A percentile compares a stretch with the other conserved stretches of the same genome.
Conservation (phyloP, 2,329 filamentous ascomycete species). For the Colletotrichum sp. region DNA sequence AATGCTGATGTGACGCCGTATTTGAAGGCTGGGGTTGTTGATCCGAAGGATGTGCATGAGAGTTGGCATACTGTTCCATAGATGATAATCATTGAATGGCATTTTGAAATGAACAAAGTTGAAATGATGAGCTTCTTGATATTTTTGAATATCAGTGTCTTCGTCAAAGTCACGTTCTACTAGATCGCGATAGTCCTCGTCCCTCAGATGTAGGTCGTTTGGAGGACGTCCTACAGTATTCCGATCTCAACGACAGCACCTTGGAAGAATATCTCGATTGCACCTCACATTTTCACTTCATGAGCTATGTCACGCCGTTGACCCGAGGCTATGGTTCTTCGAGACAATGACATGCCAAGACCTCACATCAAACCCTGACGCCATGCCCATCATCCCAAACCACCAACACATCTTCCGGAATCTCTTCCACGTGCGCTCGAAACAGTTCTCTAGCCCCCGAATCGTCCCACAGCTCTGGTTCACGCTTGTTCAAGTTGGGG, state of each 20-base stretch:
- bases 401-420: neutral
- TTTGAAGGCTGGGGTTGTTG: conserved; percentile 60
- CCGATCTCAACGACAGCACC: neutral
- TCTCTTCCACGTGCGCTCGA: neutral
- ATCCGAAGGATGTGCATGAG: conserved; percentile 70
- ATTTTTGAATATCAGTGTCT: neutral
- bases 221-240: fast-evolving
- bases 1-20: conserved; percentile 69
- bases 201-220: neutral
- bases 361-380: neutral
- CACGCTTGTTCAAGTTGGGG: neutral
- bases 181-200: neutral
- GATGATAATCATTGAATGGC: neutral
- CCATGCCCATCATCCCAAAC: neutral
- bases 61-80: conserved; percentile 64
- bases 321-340: neutral
- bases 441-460: neutral
- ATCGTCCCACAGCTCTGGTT: neutral
- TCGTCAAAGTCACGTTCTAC: fast-evolving
- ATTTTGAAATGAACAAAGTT: neutral
- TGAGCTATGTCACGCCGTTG: fast-evolving
- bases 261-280: fast-evolving
- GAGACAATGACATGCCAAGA: neutral
- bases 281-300: fast-evolving
- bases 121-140: too few relatives aligned